phyloP scores from a whole-genome alignment of 1,284 basidiomycete species.

The Phellopilus nigrolimitatus region DNA sequence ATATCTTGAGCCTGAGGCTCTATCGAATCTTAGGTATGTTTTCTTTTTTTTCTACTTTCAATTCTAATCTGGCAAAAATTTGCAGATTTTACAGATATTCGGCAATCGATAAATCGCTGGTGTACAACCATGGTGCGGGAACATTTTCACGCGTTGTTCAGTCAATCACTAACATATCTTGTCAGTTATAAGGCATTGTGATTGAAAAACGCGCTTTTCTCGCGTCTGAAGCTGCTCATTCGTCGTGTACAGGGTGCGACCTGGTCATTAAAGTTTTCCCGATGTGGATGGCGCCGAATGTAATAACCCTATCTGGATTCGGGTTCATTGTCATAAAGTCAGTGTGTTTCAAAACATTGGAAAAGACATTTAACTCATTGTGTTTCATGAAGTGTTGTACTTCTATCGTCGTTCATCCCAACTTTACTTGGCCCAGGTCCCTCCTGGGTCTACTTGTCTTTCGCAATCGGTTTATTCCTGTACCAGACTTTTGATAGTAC shows the following conservation, averaged over 20 bases:
- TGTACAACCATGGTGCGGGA: slow-evolving; percentile 23
- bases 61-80: too few species aligned
- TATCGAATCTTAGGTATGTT: slow-evolving; percentile 18
- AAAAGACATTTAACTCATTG: not conserved
- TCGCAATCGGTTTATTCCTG: slow-evolving; percentile 24
- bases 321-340: slow-evolving; percentile 24
- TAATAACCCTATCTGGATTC: slow-evolving; percentile 24
- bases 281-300: slow-evolving; percentile 25
- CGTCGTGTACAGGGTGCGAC: slow-evolving; percentile 21
- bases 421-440: slow-evolving; percentile 22
- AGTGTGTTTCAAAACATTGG: too few species aligned
- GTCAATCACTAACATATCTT: not conserved
- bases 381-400: slow-evolving; percentile 15
- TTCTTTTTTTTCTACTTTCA: slow-evolving; percentile 1
- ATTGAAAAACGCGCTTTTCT: not conserved
- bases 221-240: not conserved
- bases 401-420: slow-evolving; percentile 20
- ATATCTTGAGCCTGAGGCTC: slow-evolving; percentile 17
- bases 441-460: slow-evolving; percentile 24
- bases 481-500: slow-evolving; percentile 27
- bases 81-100: slow-evolving; percentile 20
- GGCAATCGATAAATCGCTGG: slow-evolving; percentile 24
- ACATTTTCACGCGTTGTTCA: not conserved
- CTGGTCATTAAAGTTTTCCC: slow-evolving; percentile 23
- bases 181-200: slow-evolving; percentile 24